A percentile compares a stretch with the other conserved stretches of the same genome.
phyloP scores from a whole-genome alignment of 306 rosid genomes.

The Trichosanthes truncata region DNA sequence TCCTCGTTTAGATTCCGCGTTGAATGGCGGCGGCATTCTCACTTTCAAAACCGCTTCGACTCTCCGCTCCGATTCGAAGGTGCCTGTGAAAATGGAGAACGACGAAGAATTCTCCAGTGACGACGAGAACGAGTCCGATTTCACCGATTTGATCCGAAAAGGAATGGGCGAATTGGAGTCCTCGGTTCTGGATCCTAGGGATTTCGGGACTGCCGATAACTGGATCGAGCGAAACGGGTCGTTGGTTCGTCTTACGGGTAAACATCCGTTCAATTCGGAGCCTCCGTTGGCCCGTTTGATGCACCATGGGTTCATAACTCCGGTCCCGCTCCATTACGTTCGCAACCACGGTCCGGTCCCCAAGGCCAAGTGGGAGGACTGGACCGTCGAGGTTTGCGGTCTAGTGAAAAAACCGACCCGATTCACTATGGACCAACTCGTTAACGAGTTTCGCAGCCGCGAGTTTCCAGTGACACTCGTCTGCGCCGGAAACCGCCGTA shows the following conservation, averaged over 20 bases:
- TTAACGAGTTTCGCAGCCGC: slow-evolving; percentile 29
- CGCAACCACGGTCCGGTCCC: slow-evolving; percentile 76
- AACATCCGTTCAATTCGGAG: slow-evolving; percentile 73
- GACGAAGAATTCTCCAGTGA: slow-evolving; percentile 24
- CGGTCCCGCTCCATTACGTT: slow-evolving; percentile 68
- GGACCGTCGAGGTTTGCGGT: slow-evolving; percentile 66
- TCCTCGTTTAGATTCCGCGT: background rate
- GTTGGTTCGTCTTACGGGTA: slow-evolving; percentile 65
- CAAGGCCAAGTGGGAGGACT: slow-evolving; percentile 41
- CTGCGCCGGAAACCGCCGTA: slow-evolving; percentile 69
- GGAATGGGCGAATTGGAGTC: slow-evolving; percentile 36
- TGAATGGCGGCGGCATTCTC: background rate
- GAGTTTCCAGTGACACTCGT: slow-evolving; percentile 52
- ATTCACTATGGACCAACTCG: slow-evolving; percentile 54
- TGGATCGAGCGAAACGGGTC: slow-evolving; percentile 58
- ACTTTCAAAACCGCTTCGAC: background rate
- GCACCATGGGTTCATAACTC: slow-evolving; percentile 78
- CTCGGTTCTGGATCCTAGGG: slow-evolving; percentile 42
- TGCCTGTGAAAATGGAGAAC: background rate
- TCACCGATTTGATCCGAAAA: slow-evolving; percentile 15
- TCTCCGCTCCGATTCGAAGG: too few species aligned
- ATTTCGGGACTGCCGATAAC: slow-evolving; percentile 52
- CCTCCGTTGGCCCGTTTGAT: slow-evolving; percentile 51
- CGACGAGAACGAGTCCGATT: slow-evolving; percentile 17
- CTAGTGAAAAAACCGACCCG: slow-evolving; percentile 36